phyloP scores from a whole-genome alignment of 192 early-diverging fungal genomes.

The Coemansia sp. region DNA sequence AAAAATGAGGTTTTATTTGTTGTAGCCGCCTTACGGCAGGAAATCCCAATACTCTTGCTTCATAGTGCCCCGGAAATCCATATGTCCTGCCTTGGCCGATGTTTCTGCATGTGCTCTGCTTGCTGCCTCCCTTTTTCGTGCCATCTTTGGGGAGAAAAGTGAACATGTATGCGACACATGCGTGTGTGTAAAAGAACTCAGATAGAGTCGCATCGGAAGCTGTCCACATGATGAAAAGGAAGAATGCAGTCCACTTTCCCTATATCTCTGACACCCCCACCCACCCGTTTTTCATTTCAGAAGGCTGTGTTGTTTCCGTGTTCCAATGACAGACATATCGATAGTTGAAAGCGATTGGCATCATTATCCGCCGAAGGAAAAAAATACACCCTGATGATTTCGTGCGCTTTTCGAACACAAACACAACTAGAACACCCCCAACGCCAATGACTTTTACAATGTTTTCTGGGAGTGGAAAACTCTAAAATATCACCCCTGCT shows the following conservation, averaged over 20 bases:
- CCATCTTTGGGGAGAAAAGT: no score
- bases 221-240: not conserved
- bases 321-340: no score
- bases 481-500: not conserved
- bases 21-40: no score
- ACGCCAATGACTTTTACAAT: not conserved
- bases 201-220: not conserved
- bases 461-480: not conserved
- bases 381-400: no score
- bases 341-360: no score
- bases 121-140: not conserved
- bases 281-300: not conserved
- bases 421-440: no score
- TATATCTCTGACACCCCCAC: not conserved
- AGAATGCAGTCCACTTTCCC: not conserved
- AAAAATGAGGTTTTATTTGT: no score
- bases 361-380: no score
- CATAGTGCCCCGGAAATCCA: not conserved
- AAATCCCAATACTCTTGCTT: not conserved
- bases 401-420: no score
- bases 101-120: constrained; percentile 2
- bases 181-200: not conserved
- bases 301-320: no score
- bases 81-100: not conserved
- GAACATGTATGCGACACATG: not conserved